phyloP scores from a whole-genome alignment of 2,329 filamentous ascomycete species.

The Dactylonectria estremocensis region DNA sequence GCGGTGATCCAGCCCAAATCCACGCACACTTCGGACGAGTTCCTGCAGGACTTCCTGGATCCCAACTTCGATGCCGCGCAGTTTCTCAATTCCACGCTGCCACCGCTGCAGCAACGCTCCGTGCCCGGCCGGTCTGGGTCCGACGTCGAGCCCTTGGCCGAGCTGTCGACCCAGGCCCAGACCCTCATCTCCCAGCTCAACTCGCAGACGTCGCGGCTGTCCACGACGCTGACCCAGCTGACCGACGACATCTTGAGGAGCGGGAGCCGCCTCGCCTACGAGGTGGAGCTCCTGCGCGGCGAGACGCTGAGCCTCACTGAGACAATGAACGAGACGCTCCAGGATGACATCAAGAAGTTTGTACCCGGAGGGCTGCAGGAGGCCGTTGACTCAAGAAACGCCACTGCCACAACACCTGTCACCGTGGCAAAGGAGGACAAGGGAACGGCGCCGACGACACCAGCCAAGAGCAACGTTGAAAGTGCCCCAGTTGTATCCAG shows the following conservation, averaged over 20 bases:
- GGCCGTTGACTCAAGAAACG: constrained; percentile 46
- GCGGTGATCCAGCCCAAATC: constrained; percentile 65
- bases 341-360: constrained; percentile 81
- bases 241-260: constrained; percentile 96
- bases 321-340: constrained; percentile 79
- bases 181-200: constrained; percentile 89
- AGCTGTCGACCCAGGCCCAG: constrained; percentile 86
- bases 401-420: constrained; percentile 29
- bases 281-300: constrained; percentile 93
- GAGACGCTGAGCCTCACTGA: constrained; percentile 88
- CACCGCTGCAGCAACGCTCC: constrained; percentile 71
- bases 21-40: constrained; percentile 78
- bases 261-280: constrained; percentile 90
- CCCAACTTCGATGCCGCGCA: constrained; percentile 86
- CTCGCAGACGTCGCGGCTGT: constrained; percentile 87
- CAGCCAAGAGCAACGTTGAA: no score
- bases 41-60: constrained; percentile 81
- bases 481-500: constrained; percentile 39
- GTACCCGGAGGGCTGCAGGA: constrained; percentile 68
- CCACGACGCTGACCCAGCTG: constrained; percentile 85
- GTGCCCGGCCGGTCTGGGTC: constrained; percentile 42
- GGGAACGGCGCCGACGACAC: constrained; percentile 42
- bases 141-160: constrained; percentile 74
- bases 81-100: constrained; percentile 86
- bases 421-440: constrained; percentile 36